Conservation (phyloP, 2,329 filamentous ascomycete species). For the Fusarium paranaense region DNA sequence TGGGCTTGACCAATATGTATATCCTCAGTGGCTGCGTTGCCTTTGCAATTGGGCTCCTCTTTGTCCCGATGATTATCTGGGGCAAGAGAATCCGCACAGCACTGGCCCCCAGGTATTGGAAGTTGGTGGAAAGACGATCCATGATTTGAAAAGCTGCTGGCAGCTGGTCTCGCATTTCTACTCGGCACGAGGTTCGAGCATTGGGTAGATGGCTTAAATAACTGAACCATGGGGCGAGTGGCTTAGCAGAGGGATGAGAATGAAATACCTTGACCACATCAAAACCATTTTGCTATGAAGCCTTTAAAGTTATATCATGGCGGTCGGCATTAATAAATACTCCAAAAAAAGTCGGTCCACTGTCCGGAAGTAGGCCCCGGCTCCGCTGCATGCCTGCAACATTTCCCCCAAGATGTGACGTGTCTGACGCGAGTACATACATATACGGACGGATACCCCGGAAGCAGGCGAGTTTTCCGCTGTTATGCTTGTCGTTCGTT, state of each 20-base stretch:
- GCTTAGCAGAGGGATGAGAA: neutral
- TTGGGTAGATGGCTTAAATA: neutral
- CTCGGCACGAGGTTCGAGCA: neutral
- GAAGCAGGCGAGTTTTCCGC: neutral
- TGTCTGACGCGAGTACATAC: neutral
- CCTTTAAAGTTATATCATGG: neutral
- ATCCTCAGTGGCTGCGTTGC: conserved; percentile 41
- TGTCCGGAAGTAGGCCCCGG: neutral
- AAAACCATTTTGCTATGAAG: neutral
- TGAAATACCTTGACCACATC: neutral
- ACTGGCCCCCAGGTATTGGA: conserved; percentile 41
- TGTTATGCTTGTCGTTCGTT: neutral
- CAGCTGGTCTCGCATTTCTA: neutral
- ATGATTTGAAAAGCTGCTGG: conserved; percentile 8
- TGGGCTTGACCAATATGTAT: conserved; percentile 48
- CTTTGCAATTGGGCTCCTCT: conserved; percentile 38
- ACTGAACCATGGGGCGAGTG: neutral
- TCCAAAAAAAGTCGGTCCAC: neutral
- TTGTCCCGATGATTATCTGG: conserved; percentile 47
- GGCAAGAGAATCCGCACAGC: conserved; percentile 45
- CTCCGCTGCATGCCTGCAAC: neutral
- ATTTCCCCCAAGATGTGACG: neutral
- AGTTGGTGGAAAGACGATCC: conserved; percentile 31
- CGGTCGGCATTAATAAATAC: neutral
- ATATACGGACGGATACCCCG: neutral